Conservation (phyloP, 2,329 filamentous ascomycete genomes). For the Atkinsonella texensis region DNA sequence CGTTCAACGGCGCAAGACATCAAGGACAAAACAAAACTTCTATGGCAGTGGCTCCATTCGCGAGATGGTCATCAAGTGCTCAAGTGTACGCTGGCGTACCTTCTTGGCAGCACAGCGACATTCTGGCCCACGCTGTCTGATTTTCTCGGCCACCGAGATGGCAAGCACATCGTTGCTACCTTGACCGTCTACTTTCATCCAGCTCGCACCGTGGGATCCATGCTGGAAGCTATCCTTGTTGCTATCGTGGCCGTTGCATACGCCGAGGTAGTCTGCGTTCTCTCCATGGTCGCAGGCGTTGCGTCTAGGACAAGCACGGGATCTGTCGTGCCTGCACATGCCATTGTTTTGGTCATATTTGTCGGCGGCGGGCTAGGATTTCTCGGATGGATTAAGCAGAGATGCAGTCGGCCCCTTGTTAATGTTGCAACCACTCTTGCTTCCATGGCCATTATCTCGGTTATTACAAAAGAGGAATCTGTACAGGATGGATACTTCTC, state of each 20-base stretch:
- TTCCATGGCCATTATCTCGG: slow-evolving; percentile 78
- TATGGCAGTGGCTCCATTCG: slow-evolving; percentile 53
- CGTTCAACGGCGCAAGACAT: slow-evolving; percentile 4
- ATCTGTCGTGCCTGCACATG: slow-evolving; percentile 60
- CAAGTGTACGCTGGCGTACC: slow-evolving; percentile 84
- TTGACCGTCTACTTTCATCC: slow-evolving; percentile 94
- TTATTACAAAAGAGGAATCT: slow-evolving; percentile 82
- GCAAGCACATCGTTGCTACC: slow-evolving; percentile 88
- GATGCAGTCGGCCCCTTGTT: slow-evolving; percentile 63
- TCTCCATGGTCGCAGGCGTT: slow-evolving; percentile 81
- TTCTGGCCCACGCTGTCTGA: slow-evolving; percentile 63
- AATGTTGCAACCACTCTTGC: slow-evolving; percentile 78
- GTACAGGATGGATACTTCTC: slow-evolving; percentile 75
- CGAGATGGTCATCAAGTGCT: slow-evolving; percentile 68
- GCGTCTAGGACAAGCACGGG: slow-evolving; percentile 59
- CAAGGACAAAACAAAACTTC: slow-evolving; percentile 23
- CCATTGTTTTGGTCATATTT: slow-evolving; percentile 69
- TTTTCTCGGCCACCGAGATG: slow-evolving; percentile 71
- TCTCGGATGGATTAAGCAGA: slow-evolving; percentile 78
- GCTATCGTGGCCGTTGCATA: slow-evolving; percentile 71
- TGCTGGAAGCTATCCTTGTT: slow-evolving; percentile 74
- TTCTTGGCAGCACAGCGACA: slow-evolving; percentile 75
- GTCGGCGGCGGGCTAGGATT: slow-evolving; percentile 79
- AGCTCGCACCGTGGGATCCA: slow-evolving; percentile 72
- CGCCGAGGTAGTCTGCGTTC: slow-evolving; percentile 52